phyloP scores from a whole-genome alignment of 192 early-diverging fungal genomes.

The Umbelopsis ramanniana region DNA sequence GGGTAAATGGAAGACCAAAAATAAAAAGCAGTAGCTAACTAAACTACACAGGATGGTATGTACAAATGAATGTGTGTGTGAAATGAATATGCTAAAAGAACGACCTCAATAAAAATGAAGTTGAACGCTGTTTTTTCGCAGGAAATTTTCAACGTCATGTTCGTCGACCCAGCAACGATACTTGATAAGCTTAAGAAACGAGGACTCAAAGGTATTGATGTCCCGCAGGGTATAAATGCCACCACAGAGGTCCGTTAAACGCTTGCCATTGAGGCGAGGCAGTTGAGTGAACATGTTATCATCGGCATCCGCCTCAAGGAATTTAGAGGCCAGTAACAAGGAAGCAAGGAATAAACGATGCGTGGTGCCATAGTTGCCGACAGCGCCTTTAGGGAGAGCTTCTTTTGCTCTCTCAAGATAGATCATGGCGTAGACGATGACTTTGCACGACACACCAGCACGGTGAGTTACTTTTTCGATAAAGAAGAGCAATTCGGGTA shows the following conservation, averaged over 20 bases:
- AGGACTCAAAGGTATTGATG: slow-evolving; percentile 32
- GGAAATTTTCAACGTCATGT: slow-evolving; percentile 31
- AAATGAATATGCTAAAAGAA: neutral
- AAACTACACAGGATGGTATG: slow-evolving; percentile 1
- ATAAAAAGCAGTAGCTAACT: neutral
- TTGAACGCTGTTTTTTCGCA: slow-evolving; percentile 31
- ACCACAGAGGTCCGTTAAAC: slow-evolving; percentile 25
- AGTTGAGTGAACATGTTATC: neutral
- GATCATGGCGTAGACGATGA: slow-evolving; percentile 32
- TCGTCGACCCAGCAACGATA: slow-evolving; percentile 36
- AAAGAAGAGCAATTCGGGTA: slow-evolving; percentile 38
- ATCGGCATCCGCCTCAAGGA: slow-evolving; percentile 25
- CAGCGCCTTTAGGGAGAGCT: slow-evolving; percentile 31
- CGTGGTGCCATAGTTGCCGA: slow-evolving; percentile 33
- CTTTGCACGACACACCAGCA: slow-evolving; percentile 27
- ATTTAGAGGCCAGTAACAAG: slow-evolving; percentile 33
- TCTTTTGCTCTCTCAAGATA: slow-evolving; percentile 33
- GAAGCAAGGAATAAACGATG: slow-evolving; percentile 38
- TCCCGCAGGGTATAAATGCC: slow-evolving; percentile 32
- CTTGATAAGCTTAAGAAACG: slow-evolving; percentile 37
- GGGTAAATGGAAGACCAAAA: neutral
- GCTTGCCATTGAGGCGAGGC: slow-evolving; percentile 28
- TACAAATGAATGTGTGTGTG: neutral
- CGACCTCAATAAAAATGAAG: slow-evolving; percentile 18
- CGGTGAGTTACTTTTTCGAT: slow-evolving; percentile 38